Base-by-base conservation (phyloP, 2,329 filamentous ascomycete genomes). In the Pseudomassariella vexata region DNA sequence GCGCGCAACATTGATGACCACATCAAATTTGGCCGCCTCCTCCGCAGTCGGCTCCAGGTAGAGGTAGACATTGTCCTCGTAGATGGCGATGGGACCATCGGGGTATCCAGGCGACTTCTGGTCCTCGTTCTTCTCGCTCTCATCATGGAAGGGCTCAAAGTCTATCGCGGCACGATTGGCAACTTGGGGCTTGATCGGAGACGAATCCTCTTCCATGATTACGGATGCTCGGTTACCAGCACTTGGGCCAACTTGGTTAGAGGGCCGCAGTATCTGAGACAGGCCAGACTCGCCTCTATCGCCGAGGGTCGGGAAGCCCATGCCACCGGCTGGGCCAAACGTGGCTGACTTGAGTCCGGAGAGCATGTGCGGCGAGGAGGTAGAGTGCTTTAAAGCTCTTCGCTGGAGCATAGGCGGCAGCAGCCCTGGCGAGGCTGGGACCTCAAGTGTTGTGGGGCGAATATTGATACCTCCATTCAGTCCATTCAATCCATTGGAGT, bases 101-200 rank as follows among this genome's bases (percentile, higher is more conserved):
- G 85, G 85, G 50, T 94, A 94, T 1, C 83, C 83, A 11, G 85
- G 84, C 0, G 83, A 83, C 60, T 89, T 89, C 36, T 84, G 77
- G 46, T 87, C 82, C 53, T 86, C 82, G 47, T 83, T 82, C 43
- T 82, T 81, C 46, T 80, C 76, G n/a, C 74, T 74, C 38, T 83
- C 78, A 30, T 67, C 69, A 17, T 30, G 77, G 43, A 69, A 77
- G 5, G 75, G 70, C 46, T 82, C 77, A 15, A 71, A 66, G 31
- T 76, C 72, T 46, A 73, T 70, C 9, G 67, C 68, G 7, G 65
- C 64, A 34, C 75, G 65, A 37, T 70, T 76, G n/a, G 78, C 75
- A 44, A 81, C 64, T 46, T 82, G 77, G 4, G 74, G 65, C 38
- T 64, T 66, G 30, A 81, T 78, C 3, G 74, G 71, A 3, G 73